Evolutionary conservation across 768 basidiomycete species (phyloP), one percentile per base, ranked within the genome.

Genomic region (Russula vinacea): DNA sequence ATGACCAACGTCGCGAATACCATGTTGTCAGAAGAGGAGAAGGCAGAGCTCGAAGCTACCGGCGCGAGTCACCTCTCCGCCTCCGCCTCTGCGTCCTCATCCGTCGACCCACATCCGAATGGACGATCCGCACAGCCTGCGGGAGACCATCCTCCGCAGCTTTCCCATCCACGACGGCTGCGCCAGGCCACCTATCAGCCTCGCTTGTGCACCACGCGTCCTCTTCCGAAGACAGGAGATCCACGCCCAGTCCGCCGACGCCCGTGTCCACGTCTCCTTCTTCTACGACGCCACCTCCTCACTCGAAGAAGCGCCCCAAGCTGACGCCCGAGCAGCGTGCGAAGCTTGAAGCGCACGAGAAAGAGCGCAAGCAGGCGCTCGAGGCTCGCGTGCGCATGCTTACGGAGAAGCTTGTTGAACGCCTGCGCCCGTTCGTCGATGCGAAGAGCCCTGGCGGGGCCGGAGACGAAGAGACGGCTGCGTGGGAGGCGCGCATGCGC

Each of bases 11-110:
- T 90, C 29, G 90, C 94, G 16, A 83, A 87, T 39, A 89, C 90
- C 6, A 89, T 94, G 79, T 90, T 94, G 85, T 84, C 88, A 0
- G 94, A 95, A 7, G 97, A 98, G 71, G 96, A 97, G 71, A 89
- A 88, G 75, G 88, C 87, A 13, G 94, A 92, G 68, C 60, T 73
- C 0, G 67, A 75, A 0, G 67, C 71, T n/a, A 60, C 74, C 52
- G 45, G 65, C 29, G 68, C 73, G 8, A 70, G 74, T 22, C 4
- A 39, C 40, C 62, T 72, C 11, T 65, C 73, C 22, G 68, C 71
- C 19, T 67, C 70, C 14, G 62, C 64, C n/a, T 64, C 71, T 9
- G 1, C 42, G n/a, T 32, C 60, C 35, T 17, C 52, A 3, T 54
- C 57, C 3, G 14, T 24, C 2, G 57, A 47, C 14, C 26, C 51